Evolutionary conservation across 768 basidiomycete genomes (phyloP), one percentile per base, ranked within the genome.

Genomic region (Lactarius hengduanensis): DNA sequence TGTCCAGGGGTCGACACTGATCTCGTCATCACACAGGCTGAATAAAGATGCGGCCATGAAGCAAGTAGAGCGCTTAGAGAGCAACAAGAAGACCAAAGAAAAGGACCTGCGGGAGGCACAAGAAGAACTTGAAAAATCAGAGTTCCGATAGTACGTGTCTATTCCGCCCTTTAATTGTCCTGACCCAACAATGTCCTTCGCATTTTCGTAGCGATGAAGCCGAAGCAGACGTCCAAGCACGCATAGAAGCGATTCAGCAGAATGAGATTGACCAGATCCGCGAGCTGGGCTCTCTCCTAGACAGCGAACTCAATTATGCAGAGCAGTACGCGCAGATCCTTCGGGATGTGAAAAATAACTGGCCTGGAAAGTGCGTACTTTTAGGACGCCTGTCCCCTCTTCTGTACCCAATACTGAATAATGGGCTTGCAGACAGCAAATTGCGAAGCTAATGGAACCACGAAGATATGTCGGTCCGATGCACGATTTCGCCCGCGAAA

Each of bases 41-140:
- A 87, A 88, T 63, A 87, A 87, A 43, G 95, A 96, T 69, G 85
- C 93, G 2, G 90, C 92, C 3, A 76, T 83, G 5, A 80, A 82
- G 41, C 92, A 92, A 71, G 76, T 83, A 4, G 88, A 91, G 61
- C 91, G 88, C 74, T 71, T 84, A 41, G 87, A 85, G 74, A 80
- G 74, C 60, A 78, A 80, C 66, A 97, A 95, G 80, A 94, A 94
- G 74, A 90, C 91, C 53, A 92, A 91, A 74, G 93, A 87, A 61
- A 83, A 84, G 72, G 83, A 94, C 40, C 83, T 76, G 57, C 76
- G 81, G 16, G 92, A 92, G 58, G 88, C 91, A 1, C 91, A 96
- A 69, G 90, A 93, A 32, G 95, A 96, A 72, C 77, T 91, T 67
- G 84, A 88, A 15, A 85, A 85, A 67, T 77, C 86, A 55, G 86